Evolutionary conservation across 306 rosid genomes (phyloP).

Genomic region (Rubus idaeus): DNA sequence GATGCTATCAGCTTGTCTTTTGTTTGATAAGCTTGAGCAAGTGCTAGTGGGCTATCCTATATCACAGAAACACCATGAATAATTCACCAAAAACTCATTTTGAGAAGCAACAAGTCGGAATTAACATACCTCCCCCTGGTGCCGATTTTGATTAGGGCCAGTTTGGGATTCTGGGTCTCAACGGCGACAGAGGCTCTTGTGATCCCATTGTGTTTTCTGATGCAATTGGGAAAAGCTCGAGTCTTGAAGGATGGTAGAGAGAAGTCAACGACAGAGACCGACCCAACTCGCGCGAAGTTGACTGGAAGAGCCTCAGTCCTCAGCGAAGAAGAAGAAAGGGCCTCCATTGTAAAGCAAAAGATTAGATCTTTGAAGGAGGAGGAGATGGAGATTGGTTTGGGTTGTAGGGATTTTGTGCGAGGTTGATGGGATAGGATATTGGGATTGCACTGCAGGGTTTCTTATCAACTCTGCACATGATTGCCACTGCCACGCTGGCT

Average conservation of each 20-base stretch:
- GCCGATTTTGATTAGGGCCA: conserved; percentile 75
- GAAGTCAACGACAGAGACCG: conserved; percentile 39
- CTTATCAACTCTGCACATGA: too few relatives aligned
- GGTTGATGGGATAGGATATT: background rate
- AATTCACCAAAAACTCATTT: conserved; percentile 18
- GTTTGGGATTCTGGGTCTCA: conserved; percentile 49
- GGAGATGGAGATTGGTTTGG: too few relatives aligned
- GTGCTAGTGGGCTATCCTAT: conserved; percentile 90
- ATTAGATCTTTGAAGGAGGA: background rate
- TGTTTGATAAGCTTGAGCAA: conserved; percentile 91
- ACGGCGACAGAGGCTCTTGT: conserved; percentile 67
- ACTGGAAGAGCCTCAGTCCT: conserved; percentile 21
- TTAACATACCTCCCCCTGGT: conserved; percentile 77
- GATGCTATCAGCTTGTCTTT: conserved; percentile 74
- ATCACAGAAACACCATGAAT: conserved; percentile 34
- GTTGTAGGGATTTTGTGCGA: too few relatives aligned
- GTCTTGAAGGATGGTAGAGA: conserved; percentile 45
- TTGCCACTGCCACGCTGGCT: too few relatives aligned
- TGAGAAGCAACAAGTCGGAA: background rate
- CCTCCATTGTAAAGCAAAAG: conserved; percentile 31
- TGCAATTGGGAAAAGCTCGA: conserved; percentile 30
- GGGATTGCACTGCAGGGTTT: background rate
- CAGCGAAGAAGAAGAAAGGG: conserved; percentile 29
- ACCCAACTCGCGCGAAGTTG: conserved; percentile 28
- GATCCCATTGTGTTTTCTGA: conserved; percentile 26